Conservation (phyloP, 2,329 filamentous ascomycete species). For the Scorias spongiosa region DNA sequence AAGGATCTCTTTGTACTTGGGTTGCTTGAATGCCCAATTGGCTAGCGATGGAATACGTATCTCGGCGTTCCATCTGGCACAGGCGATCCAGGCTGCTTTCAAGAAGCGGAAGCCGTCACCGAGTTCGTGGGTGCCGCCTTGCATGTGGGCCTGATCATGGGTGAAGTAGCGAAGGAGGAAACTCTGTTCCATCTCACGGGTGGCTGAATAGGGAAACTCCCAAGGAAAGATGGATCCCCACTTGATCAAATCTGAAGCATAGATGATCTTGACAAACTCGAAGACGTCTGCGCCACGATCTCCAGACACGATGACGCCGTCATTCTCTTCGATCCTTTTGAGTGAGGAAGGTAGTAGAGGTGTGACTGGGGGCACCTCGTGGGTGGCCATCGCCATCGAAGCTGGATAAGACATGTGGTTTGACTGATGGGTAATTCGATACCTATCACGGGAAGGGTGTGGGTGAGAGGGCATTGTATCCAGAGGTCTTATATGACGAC, state of each 20-base stretch:
- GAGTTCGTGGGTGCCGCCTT: constrained; percentile 10
- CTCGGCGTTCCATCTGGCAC: constrained; percentile 18
- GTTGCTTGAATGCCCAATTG: constrained; percentile 9
- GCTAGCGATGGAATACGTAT: constrained; percentile 11
- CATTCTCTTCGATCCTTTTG: not conserved
- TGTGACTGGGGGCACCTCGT: not conserved
- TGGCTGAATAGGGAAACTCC: constrained; percentile 16
- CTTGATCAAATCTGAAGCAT: constrained; percentile 9
- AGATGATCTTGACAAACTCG: constrained; percentile 5
- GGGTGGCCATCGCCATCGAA: not conserved
- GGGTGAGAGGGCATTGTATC: not conserved
- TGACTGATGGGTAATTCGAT: not conserved
- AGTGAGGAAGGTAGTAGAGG: not conserved
- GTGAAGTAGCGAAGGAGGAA: constrained; percentile 17
- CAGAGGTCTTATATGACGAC: not conserved
- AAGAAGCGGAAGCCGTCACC: constrained; percentile 18
- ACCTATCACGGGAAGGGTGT: not conserved
- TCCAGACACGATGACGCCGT: not conserved
- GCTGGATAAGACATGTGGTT: not conserved
- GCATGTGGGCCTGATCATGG: constrained; percentile 13
- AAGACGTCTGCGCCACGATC: not conserved
- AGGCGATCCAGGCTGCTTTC: constrained; percentile 19
- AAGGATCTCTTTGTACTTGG: constrained; percentile 9
- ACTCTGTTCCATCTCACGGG: constrained; percentile 14
- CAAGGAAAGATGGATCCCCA: constrained; percentile 18